These are phyloP conservation scores for Backusella psychrophila DNA, from an alignment of 192 early-diverging fungal genomes.

Conservation along the genomic window DNA sequence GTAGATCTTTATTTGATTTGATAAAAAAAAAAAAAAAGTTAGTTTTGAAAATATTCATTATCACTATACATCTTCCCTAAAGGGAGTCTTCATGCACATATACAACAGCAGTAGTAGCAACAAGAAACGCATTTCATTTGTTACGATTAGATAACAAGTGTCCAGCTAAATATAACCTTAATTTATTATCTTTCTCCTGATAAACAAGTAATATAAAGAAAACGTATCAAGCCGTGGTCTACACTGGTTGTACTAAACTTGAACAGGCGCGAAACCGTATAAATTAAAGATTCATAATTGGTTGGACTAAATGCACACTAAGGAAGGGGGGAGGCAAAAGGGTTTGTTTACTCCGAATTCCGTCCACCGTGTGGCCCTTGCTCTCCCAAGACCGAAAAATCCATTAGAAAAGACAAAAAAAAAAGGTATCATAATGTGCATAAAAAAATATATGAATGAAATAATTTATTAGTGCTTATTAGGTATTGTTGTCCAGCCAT, in stretches of 20 bases:
- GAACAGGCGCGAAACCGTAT: constrained; percentile 4
- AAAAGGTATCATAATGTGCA: background rate
- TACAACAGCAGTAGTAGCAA: background rate
- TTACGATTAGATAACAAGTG: background rate
- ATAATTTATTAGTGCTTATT: background rate
- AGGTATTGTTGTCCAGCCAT: constrained; percentile 2
- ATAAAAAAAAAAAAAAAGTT: background rate
- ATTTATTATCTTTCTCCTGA: background rate
- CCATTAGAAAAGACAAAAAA: background rate
- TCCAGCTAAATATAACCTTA: background rate
- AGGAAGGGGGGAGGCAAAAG: background rate
- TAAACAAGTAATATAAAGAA: background rate
- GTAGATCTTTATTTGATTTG: background rate
- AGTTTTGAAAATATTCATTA: background rate
- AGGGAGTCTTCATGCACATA: background rate
- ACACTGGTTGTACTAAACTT: background rate
- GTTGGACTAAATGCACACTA: background rate
- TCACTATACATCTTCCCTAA: background rate
- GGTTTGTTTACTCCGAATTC: background rate
- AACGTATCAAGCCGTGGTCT: background rate
- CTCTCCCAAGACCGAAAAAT: background rate
- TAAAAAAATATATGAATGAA: background rate
- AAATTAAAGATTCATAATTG: constrained; percentile 2
- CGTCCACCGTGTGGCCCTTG: background rate
- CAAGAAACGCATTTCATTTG: background rate